Conservation (phyloP, 2,329 filamentous ascomycete species). For the Rachicladosporium sp. region DNA sequence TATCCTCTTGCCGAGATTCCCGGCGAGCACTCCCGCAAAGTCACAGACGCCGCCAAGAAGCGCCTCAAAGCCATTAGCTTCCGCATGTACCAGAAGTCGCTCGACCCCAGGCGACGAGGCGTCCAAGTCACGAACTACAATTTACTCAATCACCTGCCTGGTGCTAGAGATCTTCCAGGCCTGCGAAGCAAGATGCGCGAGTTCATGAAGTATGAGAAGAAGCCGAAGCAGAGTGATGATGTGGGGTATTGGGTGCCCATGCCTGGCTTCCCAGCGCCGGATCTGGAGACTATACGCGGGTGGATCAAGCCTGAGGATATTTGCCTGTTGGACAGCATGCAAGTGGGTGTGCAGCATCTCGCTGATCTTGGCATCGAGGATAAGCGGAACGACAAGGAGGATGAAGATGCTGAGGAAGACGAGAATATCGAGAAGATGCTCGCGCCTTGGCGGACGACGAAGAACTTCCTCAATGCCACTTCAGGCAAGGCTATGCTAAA, state of each 20-base stretch:
- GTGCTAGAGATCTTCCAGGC: constrained; percentile 75
- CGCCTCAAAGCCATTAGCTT: constrained; percentile 92
- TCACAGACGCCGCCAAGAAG: constrained; percentile 94
- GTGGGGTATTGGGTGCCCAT: constrained; percentile 71
- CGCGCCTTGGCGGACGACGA: constrained; percentile 91
- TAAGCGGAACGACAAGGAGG: constrained; percentile 49
- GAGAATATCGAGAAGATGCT: constrained; percentile 77
- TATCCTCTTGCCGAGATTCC: constrained; percentile 88
- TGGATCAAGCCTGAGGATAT: constrained; percentile 96
- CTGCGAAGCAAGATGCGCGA: constrained; percentile 96
- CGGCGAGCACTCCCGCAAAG: constrained; percentile 83
- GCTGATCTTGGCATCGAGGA: constrained; percentile 78
- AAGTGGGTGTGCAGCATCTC: constrained; percentile 82
- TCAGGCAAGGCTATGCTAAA: constrained; percentile 94
- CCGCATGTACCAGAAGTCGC: constrained; percentile 69
- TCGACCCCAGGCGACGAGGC: constrained; percentile 58
- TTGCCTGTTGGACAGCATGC: constrained; percentile 90
- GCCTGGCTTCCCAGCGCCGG: constrained; percentile 60
- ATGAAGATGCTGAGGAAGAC: constrained; percentile 47
- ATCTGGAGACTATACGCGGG: constrained; percentile 65
- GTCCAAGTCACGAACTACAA: constrained; percentile 64
- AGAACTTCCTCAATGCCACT: constrained; percentile 89
- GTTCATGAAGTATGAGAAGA: constrained; percentile 84
- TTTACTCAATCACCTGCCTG: constrained; percentile 63
- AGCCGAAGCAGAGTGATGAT: constrained; percentile 63